Conservation (phyloP, 768 basidiomycete species). For the Kwoniella dendrophila region DNA sequence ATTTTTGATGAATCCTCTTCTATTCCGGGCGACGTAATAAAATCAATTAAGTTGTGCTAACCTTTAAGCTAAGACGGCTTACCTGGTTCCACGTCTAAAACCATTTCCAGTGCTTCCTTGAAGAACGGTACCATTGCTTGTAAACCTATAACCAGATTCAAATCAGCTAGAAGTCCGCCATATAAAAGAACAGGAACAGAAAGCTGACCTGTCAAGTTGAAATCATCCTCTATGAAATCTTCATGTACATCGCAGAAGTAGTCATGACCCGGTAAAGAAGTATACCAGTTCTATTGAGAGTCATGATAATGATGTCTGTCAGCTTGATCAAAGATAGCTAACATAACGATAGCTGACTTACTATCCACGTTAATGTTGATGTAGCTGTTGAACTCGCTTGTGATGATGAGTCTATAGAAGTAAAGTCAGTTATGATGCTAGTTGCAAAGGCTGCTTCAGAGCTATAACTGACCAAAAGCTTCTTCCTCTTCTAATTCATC, state of each 20-base stretch:
- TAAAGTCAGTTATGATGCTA: background rate
- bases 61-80: conserved; percentile 51
- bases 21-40: conserved; percentile 1
- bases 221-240: conserved; percentile 99
- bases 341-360: conserved; percentile 21
- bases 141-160: conserved; percentile 36
- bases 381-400: conserved; percentile 53
- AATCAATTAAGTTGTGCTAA: background rate
- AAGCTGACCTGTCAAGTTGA: conserved; percentile 83
- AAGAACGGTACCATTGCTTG: conserved; percentile 82
- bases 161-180: conserved; percentile 1
- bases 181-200: background rate
- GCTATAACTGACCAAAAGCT: conserved; percentile 33
- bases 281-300: conserved; percentile 52
- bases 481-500: conserved; percentile 37
- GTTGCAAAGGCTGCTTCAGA: background rate
- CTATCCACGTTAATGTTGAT: conserved; percentile 56
- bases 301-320: conserved; percentile 6
- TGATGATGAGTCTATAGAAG: conserved; percentile 47
- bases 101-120: conserved; percentile 99
- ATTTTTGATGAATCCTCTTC: conserved; percentile 90
- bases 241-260: conserved; percentile 98
- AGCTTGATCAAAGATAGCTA: conserved; percentile 9
- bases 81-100: conserved; percentile 98
- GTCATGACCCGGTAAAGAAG: conserved; percentile 66